phyloP scores from a whole-genome alignment of 2,329 filamentous ascomycete genomes.

The Chrysosporium queenslandicum region DNA sequence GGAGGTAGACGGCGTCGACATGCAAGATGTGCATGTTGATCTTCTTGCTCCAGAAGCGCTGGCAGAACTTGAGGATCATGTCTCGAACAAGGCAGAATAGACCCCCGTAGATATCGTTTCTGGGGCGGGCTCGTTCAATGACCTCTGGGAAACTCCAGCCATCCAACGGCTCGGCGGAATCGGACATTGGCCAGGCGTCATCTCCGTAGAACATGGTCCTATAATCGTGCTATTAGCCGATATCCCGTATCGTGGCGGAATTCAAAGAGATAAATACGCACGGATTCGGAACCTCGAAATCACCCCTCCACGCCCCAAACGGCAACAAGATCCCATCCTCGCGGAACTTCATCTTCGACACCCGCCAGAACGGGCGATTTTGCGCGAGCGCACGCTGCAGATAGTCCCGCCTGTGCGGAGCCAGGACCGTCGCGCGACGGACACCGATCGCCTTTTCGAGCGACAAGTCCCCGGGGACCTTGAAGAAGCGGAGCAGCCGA shows the following conservation, averaged over 20 bases:
- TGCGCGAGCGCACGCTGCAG: conserved; percentile 24
- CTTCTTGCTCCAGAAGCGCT: conserved; percentile 17
- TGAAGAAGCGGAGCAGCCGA: conserved; percentile 16
- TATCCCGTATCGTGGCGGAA: conserved; percentile 20
- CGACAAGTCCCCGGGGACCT: neutral
- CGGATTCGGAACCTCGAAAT: conserved; percentile 36
- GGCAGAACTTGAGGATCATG: conserved; percentile 26
- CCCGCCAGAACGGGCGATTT: conserved; percentile 22
- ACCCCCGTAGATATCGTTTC: conserved; percentile 33
- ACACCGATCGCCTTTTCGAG: conserved; percentile 18
- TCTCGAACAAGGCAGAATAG: conserved; percentile 29
- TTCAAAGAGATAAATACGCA: too few relatives aligned
- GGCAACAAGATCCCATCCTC: conserved; percentile 35
- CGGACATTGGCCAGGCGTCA: conserved; percentile 31
- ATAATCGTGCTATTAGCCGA: neutral
- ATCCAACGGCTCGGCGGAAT: conserved; percentile 29
- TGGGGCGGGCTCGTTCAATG: conserved; percentile 18
- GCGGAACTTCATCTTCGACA: conserved; percentile 26
- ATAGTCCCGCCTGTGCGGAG: conserved; percentile 26
- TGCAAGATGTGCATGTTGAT: conserved; percentile 25
- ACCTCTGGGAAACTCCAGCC: conserved; percentile 32
- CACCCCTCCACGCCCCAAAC: conserved; percentile 26
- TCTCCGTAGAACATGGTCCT: conserved; percentile 30
- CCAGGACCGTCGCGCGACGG: conserved; percentile 25
- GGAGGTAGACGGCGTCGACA: conserved; percentile 22